Evolutionary conservation across 495 filamentous ascomycete species (phyloP).

Genomic region (Lentithecium fluviatile): DNA sequence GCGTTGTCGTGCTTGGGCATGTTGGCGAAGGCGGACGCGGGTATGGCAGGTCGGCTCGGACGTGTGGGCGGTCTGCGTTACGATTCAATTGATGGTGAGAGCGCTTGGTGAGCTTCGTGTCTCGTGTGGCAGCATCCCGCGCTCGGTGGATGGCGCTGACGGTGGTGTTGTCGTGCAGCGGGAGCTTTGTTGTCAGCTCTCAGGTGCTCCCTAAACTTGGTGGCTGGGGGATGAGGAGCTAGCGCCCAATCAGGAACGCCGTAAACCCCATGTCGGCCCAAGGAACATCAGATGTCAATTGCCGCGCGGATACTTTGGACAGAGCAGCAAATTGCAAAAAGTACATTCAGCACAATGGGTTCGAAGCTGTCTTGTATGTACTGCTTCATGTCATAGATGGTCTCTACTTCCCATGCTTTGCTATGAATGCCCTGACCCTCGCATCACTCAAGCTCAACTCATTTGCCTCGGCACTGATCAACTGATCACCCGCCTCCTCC

Average conservation of each 20-base stretch:
- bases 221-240: constrained; percentile 17
- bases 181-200: constrained; percentile 25
- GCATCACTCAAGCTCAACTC: constrained; percentile 23
- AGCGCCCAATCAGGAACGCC: constrained; percentile 5
- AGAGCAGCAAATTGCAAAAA: too few species aligned
- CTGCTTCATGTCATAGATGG: not conserved
- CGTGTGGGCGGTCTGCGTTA: not conserved
- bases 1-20: constrained; percentile 21
- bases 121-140: constrained; percentile 23
- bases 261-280: not conserved
- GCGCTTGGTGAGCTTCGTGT: constrained; percentile 8
- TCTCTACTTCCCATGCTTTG: constrained; percentile 24
- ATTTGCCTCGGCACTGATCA: constrained; percentile 19
- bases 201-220: constrained; percentile 20
- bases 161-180: constrained; percentile 22
- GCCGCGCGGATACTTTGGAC: too few species aligned
- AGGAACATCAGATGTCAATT: too few species aligned
- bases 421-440: constrained; percentile 23
- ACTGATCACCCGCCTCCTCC: constrained; percentile 8
- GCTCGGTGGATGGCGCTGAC: constrained; percentile 9
- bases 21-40: constrained; percentile 4
- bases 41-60: not conserved
- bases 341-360: too few species aligned
- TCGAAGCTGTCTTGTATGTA: too few species aligned
- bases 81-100: constrained; percentile 11